Evolutionary conservation across 257 asterid species (phyloP).

Genomic region (Avicennia marina): DNA sequence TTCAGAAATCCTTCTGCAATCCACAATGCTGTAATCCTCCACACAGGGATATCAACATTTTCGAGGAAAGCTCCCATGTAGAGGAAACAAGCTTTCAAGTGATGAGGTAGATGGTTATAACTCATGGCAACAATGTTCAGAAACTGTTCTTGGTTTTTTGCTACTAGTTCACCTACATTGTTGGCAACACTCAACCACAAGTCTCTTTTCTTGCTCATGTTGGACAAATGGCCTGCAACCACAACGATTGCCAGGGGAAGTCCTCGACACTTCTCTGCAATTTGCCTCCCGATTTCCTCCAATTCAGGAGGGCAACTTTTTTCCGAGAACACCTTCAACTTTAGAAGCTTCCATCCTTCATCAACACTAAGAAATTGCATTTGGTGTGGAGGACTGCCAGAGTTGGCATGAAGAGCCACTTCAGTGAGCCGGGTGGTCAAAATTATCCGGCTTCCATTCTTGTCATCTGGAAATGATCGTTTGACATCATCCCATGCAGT

Average conservation of each 20-base stretch:
- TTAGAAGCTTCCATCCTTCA: slow-evolving; percentile 33
- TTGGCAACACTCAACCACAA: slow-evolving; percentile 22
- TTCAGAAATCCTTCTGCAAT: slow-evolving; percentile 35
- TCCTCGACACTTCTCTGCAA: slow-evolving; percentile 25
- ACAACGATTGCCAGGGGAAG: slow-evolving; percentile 31
- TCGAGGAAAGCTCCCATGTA: slow-evolving; percentile 38
- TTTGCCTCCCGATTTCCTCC: slow-evolving; percentile 28
- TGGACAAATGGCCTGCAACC: slow-evolving; percentile 21
- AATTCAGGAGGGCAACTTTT: slow-evolving; percentile 22
- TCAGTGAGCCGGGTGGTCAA: slow-evolving; percentile 29
- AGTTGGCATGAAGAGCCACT: slow-evolving; percentile 20
- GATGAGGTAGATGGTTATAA: slow-evolving; percentile 30
- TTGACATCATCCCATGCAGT: slow-evolving; percentile 25
- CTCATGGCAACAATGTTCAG: slow-evolving; percentile 25
- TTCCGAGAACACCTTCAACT: slow-evolving; percentile 22
- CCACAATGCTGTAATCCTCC: slow-evolving; percentile 26
- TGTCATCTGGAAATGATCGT: slow-evolving; percentile 33
- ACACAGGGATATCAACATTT: slow-evolving; percentile 24
- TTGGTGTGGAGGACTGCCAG: slow-evolving; percentile 19
- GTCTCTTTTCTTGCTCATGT: slow-evolving; percentile 13
- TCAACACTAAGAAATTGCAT: slow-evolving; percentile 24
- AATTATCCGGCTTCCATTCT: slow-evolving; percentile 31
- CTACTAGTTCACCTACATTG: slow-evolving; percentile 20
- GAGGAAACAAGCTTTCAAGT: slow-evolving; percentile 31
- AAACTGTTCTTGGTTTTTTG: slow-evolving; percentile 14